Base-by-base conservation (phyloP, 345 rosid genomes). In the Citrus inodora region DNA sequence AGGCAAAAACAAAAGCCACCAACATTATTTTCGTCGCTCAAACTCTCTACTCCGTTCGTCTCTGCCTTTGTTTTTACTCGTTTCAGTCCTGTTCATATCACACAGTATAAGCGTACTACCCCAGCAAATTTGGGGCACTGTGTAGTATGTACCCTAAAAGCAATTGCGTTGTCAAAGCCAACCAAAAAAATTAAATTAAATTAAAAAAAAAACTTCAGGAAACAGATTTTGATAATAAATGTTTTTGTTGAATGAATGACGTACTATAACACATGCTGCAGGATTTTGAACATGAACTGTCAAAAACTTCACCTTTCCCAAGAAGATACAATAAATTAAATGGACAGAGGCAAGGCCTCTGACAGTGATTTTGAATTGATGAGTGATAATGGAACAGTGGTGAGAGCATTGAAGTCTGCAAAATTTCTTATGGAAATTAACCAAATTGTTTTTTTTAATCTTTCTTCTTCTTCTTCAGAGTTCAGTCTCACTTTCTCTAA, bases 291-390 rank as follows among this genome's bases (percentile, higher is more conserved):
- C n/a, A 76, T 9, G 72, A 22, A 63, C 8, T 14, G 71, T 51
- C 74, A 71, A 53, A 67, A 60, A 27, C 40, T 40, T 56, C 83
- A 80, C 89, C 79, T 78, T 79, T 79, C 83, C 87, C 86, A 70
- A 82, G 68, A 75, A 70, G 70, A 67, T n/a, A 56, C 28, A 76
- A 63, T 48, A 63, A 64, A 65, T 28, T 32, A 71, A 64, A 40
- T 71, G 70, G 73, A 61, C 82, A 51, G 71, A 76, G 48, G 78
- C 76, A 58, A 55, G 59, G 9, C 5, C 38, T 60, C 85, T 83
- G 81, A 81, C 79, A 81, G 19, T 60, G 48, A 72, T 71, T 71
- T 69, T 61, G 76, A 82, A 70, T 80, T 42, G 70, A 65, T 65
- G 2, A 32, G 69, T 35, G 25, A 80, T 76, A 74, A 82, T 78